Conservation (phyloP, 2,329 filamentous ascomycete genomes). For the Colletotrichum eleusines region DNA sequence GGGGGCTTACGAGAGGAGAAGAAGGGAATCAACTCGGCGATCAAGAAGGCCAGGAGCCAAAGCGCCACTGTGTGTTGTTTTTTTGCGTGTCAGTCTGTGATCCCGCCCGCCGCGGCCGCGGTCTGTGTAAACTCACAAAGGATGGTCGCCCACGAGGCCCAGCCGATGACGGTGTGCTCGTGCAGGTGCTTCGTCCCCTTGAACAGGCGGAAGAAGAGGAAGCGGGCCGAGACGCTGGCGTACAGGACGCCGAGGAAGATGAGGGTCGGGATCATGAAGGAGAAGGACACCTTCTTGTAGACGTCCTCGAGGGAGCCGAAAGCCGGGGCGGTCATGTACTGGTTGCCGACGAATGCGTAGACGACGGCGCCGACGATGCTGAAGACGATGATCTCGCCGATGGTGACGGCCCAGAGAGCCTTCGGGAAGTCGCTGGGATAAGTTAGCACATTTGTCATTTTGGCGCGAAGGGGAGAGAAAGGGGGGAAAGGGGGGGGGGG, state of each 20-base stretch:
- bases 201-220: slow-evolving; percentile 92
- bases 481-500: too few species aligned
- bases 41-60: slow-evolving; percentile 92
- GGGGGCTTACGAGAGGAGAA: slow-evolving; percentile 76
- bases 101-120: fast-evolving
- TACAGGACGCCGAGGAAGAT: slow-evolving; percentile 94
- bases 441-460: too few species aligned
- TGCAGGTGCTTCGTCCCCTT: slow-evolving; percentile 80
- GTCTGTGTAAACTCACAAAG: slow-evolving; percentile 60
- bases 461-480: too few species aligned
- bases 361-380: slow-evolving; percentile 83
- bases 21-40: slow-evolving; percentile 93
- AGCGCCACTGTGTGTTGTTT: slow-evolving; percentile 61
- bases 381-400: slow-evolving; percentile 89
- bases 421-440: slow-evolving; percentile 83
- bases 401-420: slow-evolving; percentile 89
- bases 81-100: slow-evolving; percentile 21
- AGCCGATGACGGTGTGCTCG: slow-evolving; percentile 84
- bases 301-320: slow-evolving; percentile 85
- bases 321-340: slow-evolving; percentile 89
- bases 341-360: slow-evolving; percentile 88
- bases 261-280: slow-evolving; percentile 94
- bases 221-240: slow-evolving; percentile 88
- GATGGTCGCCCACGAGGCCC: slow-evolving; percentile 82
- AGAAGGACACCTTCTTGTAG: slow-evolving; percentile 90